Conservation (phyloP, 306 rosid species). For the Quillaja saponaria region DNA sequence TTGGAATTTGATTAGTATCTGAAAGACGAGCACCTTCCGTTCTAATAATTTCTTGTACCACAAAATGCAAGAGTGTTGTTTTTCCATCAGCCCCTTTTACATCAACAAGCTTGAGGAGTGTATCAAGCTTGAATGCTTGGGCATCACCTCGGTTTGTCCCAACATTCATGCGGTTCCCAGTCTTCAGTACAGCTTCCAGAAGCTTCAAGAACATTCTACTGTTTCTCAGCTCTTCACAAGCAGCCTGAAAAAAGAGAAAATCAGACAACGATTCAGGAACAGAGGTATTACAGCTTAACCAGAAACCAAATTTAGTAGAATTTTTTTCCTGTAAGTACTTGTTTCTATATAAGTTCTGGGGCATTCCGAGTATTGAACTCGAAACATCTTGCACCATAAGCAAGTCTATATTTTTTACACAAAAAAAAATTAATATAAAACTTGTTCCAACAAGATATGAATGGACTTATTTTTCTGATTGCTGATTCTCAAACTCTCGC, state of each 20-base stretch:
- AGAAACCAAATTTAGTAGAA: not conserved
- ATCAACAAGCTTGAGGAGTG: slow-evolving; percentile 92
- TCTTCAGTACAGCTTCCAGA: slow-evolving; percentile 92
- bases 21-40: slow-evolving; percentile 80
- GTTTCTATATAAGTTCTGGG: no score
- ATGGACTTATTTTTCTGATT: no score
- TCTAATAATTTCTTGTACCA: slow-evolving; percentile 92
- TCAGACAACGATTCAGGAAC: slow-evolving; percentile 10
- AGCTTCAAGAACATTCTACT: slow-evolving; percentile 96
- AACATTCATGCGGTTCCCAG: slow-evolving; percentile 95
- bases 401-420: no score
- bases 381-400: no score
- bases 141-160: slow-evolving; percentile 99
- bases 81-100: slow-evolving; percentile 92
- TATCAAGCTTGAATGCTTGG: slow-evolving; percentile 95
- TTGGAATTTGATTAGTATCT: slow-evolving; percentile 42
- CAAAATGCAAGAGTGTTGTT: slow-evolving; percentile 90
- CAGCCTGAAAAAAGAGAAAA: slow-evolving; percentile 45
- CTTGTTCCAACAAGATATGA: no score
- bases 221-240: slow-evolving; percentile 88
- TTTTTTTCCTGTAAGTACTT: no score
- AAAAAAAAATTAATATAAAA: no score
- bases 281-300: not conserved
- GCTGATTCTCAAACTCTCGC: no score
- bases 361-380: no score